Percentiles rank a stretch among this genome's conserved stretches.
Evolutionary conservation across 108 stramenopile genomes (phyloP).

Genomic region (Conticribra weissflogii): DNA sequence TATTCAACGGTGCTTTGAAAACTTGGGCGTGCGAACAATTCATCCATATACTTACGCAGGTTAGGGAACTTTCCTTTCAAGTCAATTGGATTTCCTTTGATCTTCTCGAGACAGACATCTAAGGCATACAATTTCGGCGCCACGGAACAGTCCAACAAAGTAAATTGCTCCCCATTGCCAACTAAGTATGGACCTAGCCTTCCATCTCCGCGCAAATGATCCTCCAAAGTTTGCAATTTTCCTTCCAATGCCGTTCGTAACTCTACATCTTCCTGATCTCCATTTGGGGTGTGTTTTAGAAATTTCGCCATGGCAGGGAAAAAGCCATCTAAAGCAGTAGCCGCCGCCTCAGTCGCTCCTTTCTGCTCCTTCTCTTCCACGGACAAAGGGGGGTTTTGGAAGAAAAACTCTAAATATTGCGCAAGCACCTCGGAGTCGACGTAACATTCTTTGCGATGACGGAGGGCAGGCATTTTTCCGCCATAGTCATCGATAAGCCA

Average conservation of each 20-base stretch:
- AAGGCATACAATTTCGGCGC: slow-evolving; percentile 85
- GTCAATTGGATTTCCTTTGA: slow-evolving; percentile 63
- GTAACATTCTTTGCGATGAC: slow-evolving; percentile 86
- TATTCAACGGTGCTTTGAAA: slow-evolving; percentile 68
- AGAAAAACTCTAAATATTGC: slow-evolving; percentile 87
- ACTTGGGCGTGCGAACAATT: slow-evolving; percentile 58
- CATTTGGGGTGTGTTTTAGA: slow-evolving; percentile 68
- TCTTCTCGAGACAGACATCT: slow-evolving; percentile 55
- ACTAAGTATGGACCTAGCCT: slow-evolving; percentile 55
- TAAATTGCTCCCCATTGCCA: slow-evolving; percentile 60
- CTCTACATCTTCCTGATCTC: slow-evolving; percentile 59
- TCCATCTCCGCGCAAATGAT: slow-evolving; percentile 45
- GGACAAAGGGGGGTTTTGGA: slow-evolving; percentile 58
- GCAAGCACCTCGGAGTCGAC: slow-evolving; percentile 80
- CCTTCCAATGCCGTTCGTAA: slow-evolving; percentile 43
- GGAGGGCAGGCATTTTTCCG: slow-evolving; percentile 82
- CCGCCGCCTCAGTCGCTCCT: slow-evolving; percentile 26
- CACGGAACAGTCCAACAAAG: slow-evolving; percentile 73
- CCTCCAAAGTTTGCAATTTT: slow-evolving; percentile 52
- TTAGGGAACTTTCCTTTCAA: slow-evolving; percentile 54
- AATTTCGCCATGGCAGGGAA: slow-evolving; percentile 85
- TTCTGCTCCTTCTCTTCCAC: slow-evolving; percentile 12
- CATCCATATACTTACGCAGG: slow-evolving; percentile 64
- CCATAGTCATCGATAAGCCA: slow-evolving; percentile 83
- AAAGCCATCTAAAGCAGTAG: slow-evolving; percentile 62